These are phyloP conservation scores for Neofusicoccum ribis DNA, from an alignment of 2,329 filamentous ascomycete species.

Conservation along the genomic window DNA sequence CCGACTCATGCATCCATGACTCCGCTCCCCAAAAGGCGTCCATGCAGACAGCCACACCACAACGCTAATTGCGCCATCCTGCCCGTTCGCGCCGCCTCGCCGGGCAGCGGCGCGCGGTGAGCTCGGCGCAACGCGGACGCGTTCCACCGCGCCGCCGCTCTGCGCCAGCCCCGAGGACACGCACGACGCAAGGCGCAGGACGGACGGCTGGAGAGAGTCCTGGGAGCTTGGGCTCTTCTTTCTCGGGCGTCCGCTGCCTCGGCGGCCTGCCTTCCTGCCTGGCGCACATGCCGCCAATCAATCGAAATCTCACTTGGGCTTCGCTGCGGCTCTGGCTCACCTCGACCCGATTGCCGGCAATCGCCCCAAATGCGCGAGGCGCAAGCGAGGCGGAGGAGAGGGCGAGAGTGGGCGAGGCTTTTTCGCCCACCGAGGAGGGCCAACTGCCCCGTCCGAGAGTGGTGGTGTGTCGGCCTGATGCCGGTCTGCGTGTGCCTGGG, in stretches of 20 bases:
- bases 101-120: not conserved
- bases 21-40: not conserved
- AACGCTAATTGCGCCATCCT: not conserved
- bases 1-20: not conserved
- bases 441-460: too few relatives aligned
- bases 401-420: too few relatives aligned
- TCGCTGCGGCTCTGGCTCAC: too few relatives aligned
- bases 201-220: not conserved
- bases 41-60: not conserved
- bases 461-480: too few relatives aligned
- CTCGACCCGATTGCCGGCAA: too few relatives aligned
- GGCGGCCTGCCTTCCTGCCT: not conserved
- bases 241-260: not conserved
- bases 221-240: not conserved
- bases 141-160: too few relatives aligned
- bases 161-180: not conserved
- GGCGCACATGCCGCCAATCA: too few relatives aligned
- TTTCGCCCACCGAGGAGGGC: too few relatives aligned
- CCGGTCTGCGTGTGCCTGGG: not conserved
- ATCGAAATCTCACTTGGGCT: too few relatives aligned
- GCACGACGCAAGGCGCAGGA: not conserved
- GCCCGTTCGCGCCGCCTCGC: not conserved
- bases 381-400: too few relatives aligned
- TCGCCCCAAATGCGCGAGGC: too few relatives aligned
- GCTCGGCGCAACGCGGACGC: not conserved